Percentiles rank a stretch among this genome's conserved stretches.
Conservation (phyloP, 75 land plant genomes). For the Ceratopteris richardii region DNA sequence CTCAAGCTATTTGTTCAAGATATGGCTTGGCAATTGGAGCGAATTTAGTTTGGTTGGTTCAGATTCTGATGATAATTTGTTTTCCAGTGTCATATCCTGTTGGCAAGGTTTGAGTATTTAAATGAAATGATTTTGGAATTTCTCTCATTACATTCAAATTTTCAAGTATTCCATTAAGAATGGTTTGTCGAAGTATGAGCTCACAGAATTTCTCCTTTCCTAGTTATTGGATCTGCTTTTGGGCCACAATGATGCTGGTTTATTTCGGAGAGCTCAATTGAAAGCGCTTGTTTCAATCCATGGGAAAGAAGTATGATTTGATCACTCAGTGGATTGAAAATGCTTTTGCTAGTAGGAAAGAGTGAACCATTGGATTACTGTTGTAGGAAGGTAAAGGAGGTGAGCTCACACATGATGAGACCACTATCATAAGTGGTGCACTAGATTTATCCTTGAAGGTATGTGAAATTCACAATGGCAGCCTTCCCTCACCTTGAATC, state of each 20-base stretch:
- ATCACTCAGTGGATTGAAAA: neutral
- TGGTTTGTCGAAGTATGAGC: too few species aligned
- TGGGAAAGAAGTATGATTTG: constrained; percentile 26
- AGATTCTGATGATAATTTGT: constrained; percentile 33
- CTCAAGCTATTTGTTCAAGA: constrained; percentile 47
- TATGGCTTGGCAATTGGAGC: constrained; percentile 48
- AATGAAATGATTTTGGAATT: too few species aligned
- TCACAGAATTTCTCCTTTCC: neutral
- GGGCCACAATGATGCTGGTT: constrained; percentile 32
- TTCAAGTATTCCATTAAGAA: too few species aligned
- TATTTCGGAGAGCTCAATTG: constrained; percentile 38
- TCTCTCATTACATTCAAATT: too few species aligned
- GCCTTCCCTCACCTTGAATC: too few species aligned
- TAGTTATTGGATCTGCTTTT: constrained; percentile 34
- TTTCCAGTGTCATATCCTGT: constrained; percentile 35
- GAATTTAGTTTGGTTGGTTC: constrained; percentile 45
- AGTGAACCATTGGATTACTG: neutral
- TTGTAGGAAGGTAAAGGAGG: constrained; percentile 47
- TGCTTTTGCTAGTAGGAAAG: neutral
- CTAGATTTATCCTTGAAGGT: constrained; percentile 40
- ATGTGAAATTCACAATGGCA: constrained; percentile 3
- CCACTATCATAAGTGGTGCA: constrained; percentile 44
- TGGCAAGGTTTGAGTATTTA: constrained; percentile 13
- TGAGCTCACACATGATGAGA: constrained; percentile 43
- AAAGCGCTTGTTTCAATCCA: constrained; percentile 51